Conservation (phyloP, 768 basidiomycete genomes). For the Solioccasus polychromus region DNA sequence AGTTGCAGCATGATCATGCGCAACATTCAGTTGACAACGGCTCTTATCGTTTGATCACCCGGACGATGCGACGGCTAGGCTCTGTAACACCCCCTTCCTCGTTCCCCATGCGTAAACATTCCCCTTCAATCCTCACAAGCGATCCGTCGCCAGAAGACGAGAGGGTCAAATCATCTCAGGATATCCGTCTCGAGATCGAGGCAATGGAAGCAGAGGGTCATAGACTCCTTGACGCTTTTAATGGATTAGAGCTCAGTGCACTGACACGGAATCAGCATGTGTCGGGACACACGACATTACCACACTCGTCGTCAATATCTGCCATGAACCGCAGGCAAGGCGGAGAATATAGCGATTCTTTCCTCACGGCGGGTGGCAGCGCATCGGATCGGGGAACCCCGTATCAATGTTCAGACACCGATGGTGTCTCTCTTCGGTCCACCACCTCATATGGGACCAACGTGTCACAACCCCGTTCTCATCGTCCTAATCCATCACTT, state of each 20-base stretch:
- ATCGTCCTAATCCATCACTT: slow-evolving; percentile 38
- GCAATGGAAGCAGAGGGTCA: slow-evolving; percentile 68
- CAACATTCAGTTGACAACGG: slow-evolving; percentile 17
- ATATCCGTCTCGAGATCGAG: slow-evolving; percentile 65
- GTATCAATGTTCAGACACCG: slow-evolving; percentile 39
- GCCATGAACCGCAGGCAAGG: slow-evolving; percentile 23
- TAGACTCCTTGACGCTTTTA: slow-evolving; percentile 75
- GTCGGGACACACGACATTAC: slow-evolving; percentile 20
- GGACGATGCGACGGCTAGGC: slow-evolving; percentile 44
- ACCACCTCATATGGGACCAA: slow-evolving; percentile 50
- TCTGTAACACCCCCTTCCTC: slow-evolving; percentile 54
- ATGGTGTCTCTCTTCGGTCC: slow-evolving; percentile 52
- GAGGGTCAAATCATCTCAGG: slow-evolving; percentile 52
- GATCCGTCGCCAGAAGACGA: slow-evolving; percentile 52
- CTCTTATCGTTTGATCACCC: slow-evolving; percentile 42
- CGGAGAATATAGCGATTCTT: slow-evolving; percentile 25
- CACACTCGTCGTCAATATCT: slow-evolving; percentile 31
- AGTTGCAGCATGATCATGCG: slow-evolving; percentile 40
- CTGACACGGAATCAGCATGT: slow-evolving; percentile 41
- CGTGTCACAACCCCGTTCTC: slow-evolving; percentile 45
- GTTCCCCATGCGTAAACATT: slow-evolving; percentile 37
- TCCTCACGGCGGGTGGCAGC: slow-evolving; percentile 22
- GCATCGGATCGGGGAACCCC: slow-evolving; percentile 31
- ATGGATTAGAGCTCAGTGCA: slow-evolving; percentile 70
- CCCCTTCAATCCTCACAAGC: slow-evolving; percentile 28